These are phyloP conservation scores for Diaporthe australafricana DNA, from an alignment of 2,329 filamentous ascomycete species.

Conservation along the genomic window DNA sequence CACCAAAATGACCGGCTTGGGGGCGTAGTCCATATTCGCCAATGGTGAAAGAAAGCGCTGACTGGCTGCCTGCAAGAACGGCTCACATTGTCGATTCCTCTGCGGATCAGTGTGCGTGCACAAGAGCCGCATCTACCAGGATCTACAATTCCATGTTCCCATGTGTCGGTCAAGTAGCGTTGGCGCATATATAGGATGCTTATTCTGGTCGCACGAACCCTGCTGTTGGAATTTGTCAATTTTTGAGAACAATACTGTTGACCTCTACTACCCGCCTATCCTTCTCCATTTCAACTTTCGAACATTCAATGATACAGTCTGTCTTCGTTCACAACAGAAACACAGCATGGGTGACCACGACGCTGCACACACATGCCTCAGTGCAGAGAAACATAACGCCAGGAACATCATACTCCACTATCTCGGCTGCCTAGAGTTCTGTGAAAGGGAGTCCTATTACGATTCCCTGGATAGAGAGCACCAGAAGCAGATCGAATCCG, in stretches of 20 bases:
- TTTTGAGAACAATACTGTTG: too few species aligned
- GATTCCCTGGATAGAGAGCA: background rate
- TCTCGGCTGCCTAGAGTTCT: slow-evolving; percentile 11
- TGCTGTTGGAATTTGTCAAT: background rate
- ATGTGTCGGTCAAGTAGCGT: background rate
- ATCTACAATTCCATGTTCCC: too few species aligned
- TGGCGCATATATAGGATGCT: background rate
- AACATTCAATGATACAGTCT: too few species aligned
- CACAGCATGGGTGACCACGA: background rate
- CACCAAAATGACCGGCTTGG: background rate
- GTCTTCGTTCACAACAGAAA: background rate
- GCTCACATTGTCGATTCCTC: background rate
- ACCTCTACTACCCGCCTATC: background rate
- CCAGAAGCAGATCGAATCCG: background rate
- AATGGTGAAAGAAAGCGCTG: background rate
- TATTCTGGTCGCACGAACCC: background rate
- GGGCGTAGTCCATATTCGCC: background rate
- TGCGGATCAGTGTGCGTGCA: background rate
- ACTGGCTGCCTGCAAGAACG: background rate
- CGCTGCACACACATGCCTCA: background rate
- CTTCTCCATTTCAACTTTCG: too few species aligned
- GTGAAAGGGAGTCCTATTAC: background rate
- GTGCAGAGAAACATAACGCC: background rate
- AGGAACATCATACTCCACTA: background rate
- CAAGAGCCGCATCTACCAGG: background rate